Conservation (phyloP, 2,329 filamentous ascomycete species). For the Trichoderma koningiopsis region DNA sequence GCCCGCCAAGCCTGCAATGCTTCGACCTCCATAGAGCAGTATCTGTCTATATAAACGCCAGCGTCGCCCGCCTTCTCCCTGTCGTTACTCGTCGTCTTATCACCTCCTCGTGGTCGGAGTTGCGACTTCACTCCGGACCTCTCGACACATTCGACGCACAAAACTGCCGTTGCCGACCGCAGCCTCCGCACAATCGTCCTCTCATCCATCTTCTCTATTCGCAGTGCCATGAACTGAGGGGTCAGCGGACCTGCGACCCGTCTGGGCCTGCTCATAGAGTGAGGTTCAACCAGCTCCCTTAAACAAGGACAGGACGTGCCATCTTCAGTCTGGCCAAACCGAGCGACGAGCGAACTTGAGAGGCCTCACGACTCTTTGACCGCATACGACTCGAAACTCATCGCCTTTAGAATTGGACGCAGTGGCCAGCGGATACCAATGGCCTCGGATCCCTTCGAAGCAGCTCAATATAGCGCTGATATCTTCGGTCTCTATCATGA, state of each 20-base stretch:
- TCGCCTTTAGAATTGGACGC: constrained; percentile 28
- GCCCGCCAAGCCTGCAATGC: constrained; percentile 4
- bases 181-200: not conserved
- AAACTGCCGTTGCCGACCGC: not conserved
- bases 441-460: constrained; percentile 54
- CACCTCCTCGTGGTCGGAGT: not conserved
- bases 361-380: not conserved
- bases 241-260: constrained; percentile 39
- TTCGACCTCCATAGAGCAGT: constrained; percentile 17
- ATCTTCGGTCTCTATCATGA: constrained; percentile 61
- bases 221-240: constrained; percentile 41
- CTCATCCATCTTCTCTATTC: constrained; percentile 21
- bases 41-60: not conserved
- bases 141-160: not conserved
- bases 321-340: constrained; percentile 14
- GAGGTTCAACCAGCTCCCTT: constrained; percentile 29
- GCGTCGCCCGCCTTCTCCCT: constrained; percentile 7
- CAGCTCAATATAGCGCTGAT: constrained; percentile 46
- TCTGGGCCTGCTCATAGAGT: constrained; percentile 41
- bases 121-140: not conserved
- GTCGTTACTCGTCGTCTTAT: not conserved
- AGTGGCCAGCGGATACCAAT: constrained; percentile 43
- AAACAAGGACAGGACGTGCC: not conserved
- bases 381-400: not conserved
- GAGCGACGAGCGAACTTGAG: constrained; percentile 22